These are phyloP conservation scores for Hansenula sp. DNA, from an alignment of 1,139 yeast species.

Conservation along the genomic window DNA sequence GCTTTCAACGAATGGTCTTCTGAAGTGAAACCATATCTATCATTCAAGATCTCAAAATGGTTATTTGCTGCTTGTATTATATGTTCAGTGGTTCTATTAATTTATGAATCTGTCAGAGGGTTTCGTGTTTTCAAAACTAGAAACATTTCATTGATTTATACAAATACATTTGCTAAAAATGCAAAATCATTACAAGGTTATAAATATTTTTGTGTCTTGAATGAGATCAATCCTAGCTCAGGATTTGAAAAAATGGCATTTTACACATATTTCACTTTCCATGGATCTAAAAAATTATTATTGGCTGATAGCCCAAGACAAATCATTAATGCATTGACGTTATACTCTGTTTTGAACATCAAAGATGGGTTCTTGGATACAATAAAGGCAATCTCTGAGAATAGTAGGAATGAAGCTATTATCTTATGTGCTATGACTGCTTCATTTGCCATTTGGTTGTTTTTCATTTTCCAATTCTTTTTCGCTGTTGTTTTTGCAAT, in stretches of 20 bases:
- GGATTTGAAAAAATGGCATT: constrained; percentile 67
- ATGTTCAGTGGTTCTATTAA: constrained; percentile 56
- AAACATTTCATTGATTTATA: constrained; percentile 68
- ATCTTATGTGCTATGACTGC: constrained; percentile 71
- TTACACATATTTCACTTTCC: constrained; percentile 61
- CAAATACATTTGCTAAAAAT: constrained; percentile 59
- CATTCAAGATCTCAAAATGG: constrained; percentile 68
- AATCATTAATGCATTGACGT: constrained; percentile 72
- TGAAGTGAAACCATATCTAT: constrained; percentile 49
- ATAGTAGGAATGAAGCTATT: constrained; percentile 62
- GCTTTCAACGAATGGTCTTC: constrained; percentile 77
- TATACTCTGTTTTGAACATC: constrained; percentile 47
- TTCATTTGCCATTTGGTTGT: constrained; percentile 70
- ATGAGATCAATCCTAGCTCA: constrained; percentile 59
- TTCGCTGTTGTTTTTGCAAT: constrained; percentile 52
- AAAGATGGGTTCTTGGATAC: constrained; percentile 49
- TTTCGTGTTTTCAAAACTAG: constrained; percentile 51
- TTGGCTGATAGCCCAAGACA: constrained; percentile 90
- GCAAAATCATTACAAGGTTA: constrained; percentile 55
- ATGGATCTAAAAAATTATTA: constrained; percentile 57
- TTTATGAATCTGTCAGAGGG: constrained; percentile 60
- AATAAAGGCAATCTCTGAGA: constrained; percentile 52
- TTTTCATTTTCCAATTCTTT: constrained; percentile 58
- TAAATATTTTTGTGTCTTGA: constrained; percentile 68
- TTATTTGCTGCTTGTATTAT: constrained; percentile 81